phyloP scores from a whole-genome alignment of 495 filamentous ascomycete species.

The Penicillium arizonense region DNA sequence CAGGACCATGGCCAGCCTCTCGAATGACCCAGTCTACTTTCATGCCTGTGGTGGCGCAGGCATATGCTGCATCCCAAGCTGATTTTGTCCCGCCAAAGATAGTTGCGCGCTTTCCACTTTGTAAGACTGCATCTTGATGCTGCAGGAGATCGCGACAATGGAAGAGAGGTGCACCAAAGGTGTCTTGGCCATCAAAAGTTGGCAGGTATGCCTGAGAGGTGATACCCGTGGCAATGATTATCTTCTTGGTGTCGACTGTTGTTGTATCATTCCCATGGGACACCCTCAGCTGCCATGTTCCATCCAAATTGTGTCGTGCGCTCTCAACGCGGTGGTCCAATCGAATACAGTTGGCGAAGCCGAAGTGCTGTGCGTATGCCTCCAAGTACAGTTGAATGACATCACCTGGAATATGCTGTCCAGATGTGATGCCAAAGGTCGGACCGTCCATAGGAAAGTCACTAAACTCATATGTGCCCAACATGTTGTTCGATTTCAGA shows the following conservation, averaged over 20 bases:
- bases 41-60: conserved; percentile 60
- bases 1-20: conserved; percentile 69
- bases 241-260: conserved; percentile 50
- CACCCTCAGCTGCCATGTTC: conserved; percentile 41
- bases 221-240: conserved; percentile 70
- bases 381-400: conserved; percentile 65
- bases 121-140: conserved; percentile 33
- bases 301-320: conserved; percentile 44
- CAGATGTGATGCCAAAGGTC: conserved; percentile 56
- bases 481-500: conserved; percentile 62
- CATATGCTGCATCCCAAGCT: conserved; percentile 74
- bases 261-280: conserved; percentile 6
- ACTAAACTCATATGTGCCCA: conserved; percentile 66
- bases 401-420: conserved; percentile 66
- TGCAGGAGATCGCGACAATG: conserved; percentile 59
- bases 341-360: conserved; percentile 51
- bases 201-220: conserved; percentile 61
- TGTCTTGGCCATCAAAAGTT: conserved; percentile 43
- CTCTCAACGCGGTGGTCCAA: conserved; percentile 50
- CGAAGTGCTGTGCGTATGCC: conserved; percentile 60
- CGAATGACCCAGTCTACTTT: conserved; percentile 79
- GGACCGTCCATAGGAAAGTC: conserved; percentile 70
- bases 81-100: conserved; percentile 75
- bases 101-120: conserved; percentile 41
- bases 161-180: conserved; percentile 58